Base-by-base conservation (phyloP, 805 yeast genomes). In the Danielia oregonensis region DNA sequence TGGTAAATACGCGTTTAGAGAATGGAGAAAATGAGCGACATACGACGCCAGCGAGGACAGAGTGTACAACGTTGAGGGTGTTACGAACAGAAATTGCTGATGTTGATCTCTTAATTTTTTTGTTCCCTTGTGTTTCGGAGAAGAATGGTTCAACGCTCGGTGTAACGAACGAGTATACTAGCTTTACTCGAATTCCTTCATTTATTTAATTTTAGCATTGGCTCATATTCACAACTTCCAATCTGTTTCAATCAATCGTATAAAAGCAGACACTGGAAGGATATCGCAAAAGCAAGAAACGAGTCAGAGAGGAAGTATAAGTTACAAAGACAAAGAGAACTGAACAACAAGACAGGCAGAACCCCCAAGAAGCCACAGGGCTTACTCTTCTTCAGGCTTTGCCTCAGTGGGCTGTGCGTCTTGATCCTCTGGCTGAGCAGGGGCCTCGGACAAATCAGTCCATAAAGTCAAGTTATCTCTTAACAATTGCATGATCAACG, bases 391-490 rank as follows among this genome's bases (percentile, higher is more conserved):
- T 33, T 52, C 56, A 17, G 51, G 53, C 45, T 49, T 48, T 33
- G 53, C 30, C 43, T 47, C 53, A 19, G 43, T 38, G 25, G 54
- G 37, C 36, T 42, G 49, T 32, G 49, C 52, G 29, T 46, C 49
- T 36, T 45, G 49, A 36, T 51, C 57, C 32, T 74, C 78, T 34
- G 52, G 51, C 45, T 62, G 70, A 40, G 65, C 68, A 35, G 72
- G 72, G 35, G 88, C 81, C 66, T 85, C 91, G 33, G 89, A 82
- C 82, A 86, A 84, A 62, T 87, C 96, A 51, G 96, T 88, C 98
- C 98, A 91, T 74, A 91, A 80, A 49, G 97, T 91, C 74, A 91
- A 76, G 79, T 91, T 91, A 72, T 93, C 97, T 74, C 97, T 85
- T 65, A 93, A 81, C 65, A 93, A 81, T 79, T 93, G 97, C 98